Conservation (phyloP, 495 filamentous ascomycete genomes). For the Hypoxylon rickii region DNA sequence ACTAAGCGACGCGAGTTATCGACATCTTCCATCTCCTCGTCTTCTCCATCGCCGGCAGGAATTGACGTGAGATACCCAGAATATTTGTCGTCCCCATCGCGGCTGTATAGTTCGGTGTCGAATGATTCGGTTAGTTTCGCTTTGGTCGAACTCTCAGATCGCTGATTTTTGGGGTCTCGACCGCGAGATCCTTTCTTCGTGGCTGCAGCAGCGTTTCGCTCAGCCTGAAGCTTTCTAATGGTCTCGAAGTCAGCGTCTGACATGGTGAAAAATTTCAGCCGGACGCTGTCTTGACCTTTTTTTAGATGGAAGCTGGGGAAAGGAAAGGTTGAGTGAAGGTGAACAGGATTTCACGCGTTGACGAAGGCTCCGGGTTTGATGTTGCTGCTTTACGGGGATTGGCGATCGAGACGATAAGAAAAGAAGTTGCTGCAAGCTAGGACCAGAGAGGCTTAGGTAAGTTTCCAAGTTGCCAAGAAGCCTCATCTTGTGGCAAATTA, state of each 20-base stretch:
- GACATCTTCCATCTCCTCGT: slow-evolving; percentile 80
- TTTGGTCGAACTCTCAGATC: slow-evolving; percentile 90
- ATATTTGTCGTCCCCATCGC: slow-evolving; percentile 78
- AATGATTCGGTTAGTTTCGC: slow-evolving; percentile 92
- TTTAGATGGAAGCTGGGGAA: slow-evolving; percentile 24
- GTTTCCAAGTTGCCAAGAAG: too few relatives aligned
- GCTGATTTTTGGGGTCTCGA: slow-evolving; percentile 85
- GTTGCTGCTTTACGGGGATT: too few relatives aligned
- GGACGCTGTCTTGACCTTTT: slow-evolving; percentile 40
- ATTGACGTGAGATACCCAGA: slow-evolving; percentile 91
- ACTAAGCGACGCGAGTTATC: slow-evolving; percentile 79
- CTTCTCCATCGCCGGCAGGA: slow-evolving; percentile 78
- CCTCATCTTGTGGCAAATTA: slow-evolving; percentile 17
- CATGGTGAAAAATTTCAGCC: slow-evolving; percentile 48
- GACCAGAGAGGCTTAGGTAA: slow-evolving; percentile 9
- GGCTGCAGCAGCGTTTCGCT: slow-evolving; percentile 86
- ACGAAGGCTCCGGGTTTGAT: slow-evolving; percentile 6
- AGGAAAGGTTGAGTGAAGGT: slow-evolving; percentile 8
- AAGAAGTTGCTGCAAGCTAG: slow-evolving; percentile 9
- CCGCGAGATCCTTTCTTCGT: slow-evolving; percentile 85
- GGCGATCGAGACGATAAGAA: slow-evolving; percentile 16
- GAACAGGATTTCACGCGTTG: slow-evolving; percentile 30
- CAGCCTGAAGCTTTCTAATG: slow-evolving; percentile 81
- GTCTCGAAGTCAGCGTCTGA: slow-evolving; percentile 80
- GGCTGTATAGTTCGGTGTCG: slow-evolving; percentile 91